Base-by-base conservation (phyloP, 1,284 basidiomycete species). In the Fomitiporia mediterranea region DNA sequence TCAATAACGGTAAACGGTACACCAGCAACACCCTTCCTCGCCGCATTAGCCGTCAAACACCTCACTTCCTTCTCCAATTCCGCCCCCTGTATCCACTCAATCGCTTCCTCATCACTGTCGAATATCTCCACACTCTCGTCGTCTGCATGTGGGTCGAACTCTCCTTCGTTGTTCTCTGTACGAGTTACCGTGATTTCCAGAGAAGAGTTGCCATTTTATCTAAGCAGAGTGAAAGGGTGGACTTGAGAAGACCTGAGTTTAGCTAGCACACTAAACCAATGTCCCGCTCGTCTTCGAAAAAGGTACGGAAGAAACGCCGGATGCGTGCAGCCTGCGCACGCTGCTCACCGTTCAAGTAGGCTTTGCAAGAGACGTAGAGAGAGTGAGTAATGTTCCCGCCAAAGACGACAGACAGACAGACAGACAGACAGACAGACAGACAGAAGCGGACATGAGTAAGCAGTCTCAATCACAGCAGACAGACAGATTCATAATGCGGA, bases 1-100 rank as follows among this genome's bases (percentile, higher is more conserved):
- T 91, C 85, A 61, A 93, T 85, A 65, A 91, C 82, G 46, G 83
- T 82, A 71, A 90, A 82, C 2, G 91, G 90, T 4, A 92, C 88
- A 34, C 90, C 89, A 0, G 80, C 86, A 52, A 93, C 82, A 19
- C 89, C 89, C 57, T 82, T 82, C 34, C 74, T 74, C 59, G 82
- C 80, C 19, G 86, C 87, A 37, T 84, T 80, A 6, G 78, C 73
- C 58, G 85, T 80, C 74, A 86, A 82, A n/a, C 74, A 73, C 58
- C 84, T 75, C 1, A 92, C 84, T 60, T 88, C 86, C 51, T 77
- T 77, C 60, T 80, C 75, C 27, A 83, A 69, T 65, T 90, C 89
- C 60, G 85, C 78, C 2, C 84, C 83, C 54, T 81, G 65, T 47
- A 93, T 70, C 57, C 57, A 59, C 27, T 17, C 53, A 17, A 37